Percentiles rank a stretch among this genome's conserved stretches.
Conservation (phyloP, 2,329 filamentous ascomycete genomes). For the Aureobasidium subglaciale region DNA sequence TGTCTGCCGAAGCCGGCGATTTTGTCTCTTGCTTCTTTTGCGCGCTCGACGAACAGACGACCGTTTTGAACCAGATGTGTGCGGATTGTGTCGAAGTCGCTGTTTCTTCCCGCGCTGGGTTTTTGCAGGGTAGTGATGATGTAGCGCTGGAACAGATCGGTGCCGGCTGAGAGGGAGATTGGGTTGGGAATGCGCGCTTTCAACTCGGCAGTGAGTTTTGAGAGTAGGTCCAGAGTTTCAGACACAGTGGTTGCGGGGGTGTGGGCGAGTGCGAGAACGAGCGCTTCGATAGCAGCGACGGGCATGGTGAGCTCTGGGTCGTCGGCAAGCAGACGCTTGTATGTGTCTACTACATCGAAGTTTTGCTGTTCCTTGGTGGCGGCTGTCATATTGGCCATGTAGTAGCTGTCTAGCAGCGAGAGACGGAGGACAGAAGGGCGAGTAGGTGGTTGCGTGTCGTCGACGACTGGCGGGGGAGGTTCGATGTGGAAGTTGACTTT, state of each 20-base stretch:
- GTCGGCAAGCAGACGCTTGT: conserved; percentile 54
- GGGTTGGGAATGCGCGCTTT: conserved; percentile 77
- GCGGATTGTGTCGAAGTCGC: conserved; percentile 76
- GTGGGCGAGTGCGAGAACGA: conserved; percentile 77
- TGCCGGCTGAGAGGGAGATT: conserved; percentile 86
- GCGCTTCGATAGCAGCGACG: conserved; percentile 84
- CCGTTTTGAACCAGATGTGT: conserved; percentile 81
- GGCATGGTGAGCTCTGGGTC: conserved; percentile 91
- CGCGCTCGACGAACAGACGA: conserved; percentile 75
- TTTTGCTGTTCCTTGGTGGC: conserved; percentile 6
- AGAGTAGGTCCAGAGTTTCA: conserved; percentile 84
- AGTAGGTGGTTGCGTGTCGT: background rate
- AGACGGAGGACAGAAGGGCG: background rate
- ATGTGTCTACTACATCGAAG: conserved; percentile 56
- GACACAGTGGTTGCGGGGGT: conserved; percentile 79
- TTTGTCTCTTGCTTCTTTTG: conserved; percentile 74
- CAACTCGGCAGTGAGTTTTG: conserved; percentile 67
- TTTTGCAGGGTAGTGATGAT: conserved; percentile 66
- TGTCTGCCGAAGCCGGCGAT: conserved; percentile 74
- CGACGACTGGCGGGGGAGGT: background rate
- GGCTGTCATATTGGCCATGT: background rate
- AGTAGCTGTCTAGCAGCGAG: conserved; percentile 13
- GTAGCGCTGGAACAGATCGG: conserved; percentile 92
- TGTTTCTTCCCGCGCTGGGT: conserved; percentile 37
- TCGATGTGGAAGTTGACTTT: background rate